Conservation (phyloP, 2,329 filamentous ascomycete genomes). For the Trichoderma sp. region DNA sequence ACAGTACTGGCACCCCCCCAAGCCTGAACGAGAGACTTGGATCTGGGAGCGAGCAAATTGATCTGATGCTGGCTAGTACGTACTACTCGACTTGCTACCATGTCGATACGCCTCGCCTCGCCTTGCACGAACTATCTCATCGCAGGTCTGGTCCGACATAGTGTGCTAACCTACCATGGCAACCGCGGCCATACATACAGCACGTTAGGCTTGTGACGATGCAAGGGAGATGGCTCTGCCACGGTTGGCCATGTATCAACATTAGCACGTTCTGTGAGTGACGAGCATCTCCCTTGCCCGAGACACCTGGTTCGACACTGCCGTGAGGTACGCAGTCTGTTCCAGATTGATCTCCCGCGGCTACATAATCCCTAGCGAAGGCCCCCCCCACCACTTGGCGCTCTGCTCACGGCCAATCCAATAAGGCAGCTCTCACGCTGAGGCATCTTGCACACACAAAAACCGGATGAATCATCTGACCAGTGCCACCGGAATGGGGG, state of each 20-base stretch:
- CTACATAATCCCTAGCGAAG: slow-evolving; percentile 15
- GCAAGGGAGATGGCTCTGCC: background rate
- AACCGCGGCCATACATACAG: background rate
- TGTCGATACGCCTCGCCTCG: background rate
- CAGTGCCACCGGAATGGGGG: background rate
- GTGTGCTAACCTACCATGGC: background rate
- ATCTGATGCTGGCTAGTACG: background rate
- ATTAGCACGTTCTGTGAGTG: background rate
- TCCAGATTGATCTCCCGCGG: slow-evolving; percentile 24
- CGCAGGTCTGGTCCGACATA: background rate
- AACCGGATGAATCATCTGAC: background rate
- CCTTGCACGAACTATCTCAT: slow-evolving; percentile 5
- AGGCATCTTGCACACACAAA: background rate
- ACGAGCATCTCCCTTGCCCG: slow-evolving; percentile 15
- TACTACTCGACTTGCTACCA: background rate
- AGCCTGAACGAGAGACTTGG: background rate
- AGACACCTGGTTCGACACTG: slow-evolving; percentile 19
- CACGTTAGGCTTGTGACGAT: background rate
- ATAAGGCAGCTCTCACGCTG: background rate
- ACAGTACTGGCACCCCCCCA: background rate
- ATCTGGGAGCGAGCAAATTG: background rate
- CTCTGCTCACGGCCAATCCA: background rate
- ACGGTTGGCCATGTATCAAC: background rate
- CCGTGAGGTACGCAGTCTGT: slow-evolving; percentile 14
- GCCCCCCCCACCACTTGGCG: slow-evolving; percentile 7